phyloP scores from a whole-genome alignment of 2,329 filamentous ascomycete genomes.

The Aspergillus aculeatus region DNA sequence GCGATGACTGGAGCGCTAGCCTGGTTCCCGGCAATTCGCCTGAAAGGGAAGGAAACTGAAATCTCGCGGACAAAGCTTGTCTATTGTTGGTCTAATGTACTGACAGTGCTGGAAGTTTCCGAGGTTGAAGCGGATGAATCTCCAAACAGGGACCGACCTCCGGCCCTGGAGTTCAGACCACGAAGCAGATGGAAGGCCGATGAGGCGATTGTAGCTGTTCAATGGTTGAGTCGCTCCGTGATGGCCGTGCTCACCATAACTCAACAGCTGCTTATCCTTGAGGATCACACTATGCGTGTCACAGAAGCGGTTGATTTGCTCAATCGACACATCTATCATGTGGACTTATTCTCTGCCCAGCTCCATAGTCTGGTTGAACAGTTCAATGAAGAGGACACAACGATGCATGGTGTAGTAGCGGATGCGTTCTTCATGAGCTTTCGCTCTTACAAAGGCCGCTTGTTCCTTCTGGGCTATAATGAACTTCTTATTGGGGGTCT shows the following conservation, averaged over 20 bases:
- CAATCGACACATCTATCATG: conserved; percentile 87
- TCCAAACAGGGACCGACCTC: conserved; percentile 72
- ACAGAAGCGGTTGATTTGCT: conserved; percentile 93
- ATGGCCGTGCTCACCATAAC: conserved; percentile 90
- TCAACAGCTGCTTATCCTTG: conserved; percentile 86
- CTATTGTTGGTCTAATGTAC: conserved; percentile 98
- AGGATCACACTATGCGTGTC: conserved; percentile 83
- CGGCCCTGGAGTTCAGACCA: conserved; percentile 74
- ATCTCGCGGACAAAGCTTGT: conserved; percentile 77
- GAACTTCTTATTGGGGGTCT: conserved; percentile 86
- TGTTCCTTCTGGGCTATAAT: conserved; percentile 92
- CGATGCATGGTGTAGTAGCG: conserved; percentile 92
- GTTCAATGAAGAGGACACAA: conserved; percentile 78
- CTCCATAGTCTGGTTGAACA: conserved; percentile 82
- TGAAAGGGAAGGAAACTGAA: conserved; percentile 71
- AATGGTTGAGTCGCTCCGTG: conserved; percentile 94
- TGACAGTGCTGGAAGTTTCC: conserved; percentile 87
- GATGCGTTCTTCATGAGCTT: conserved; percentile 99
- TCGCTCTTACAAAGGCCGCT: conserved; percentile 86
- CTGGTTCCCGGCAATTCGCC: conserved; percentile 94
- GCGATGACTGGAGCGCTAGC: conserved; percentile 90
- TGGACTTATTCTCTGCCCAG: conserved; percentile 85
- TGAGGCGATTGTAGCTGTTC: conserved; percentile 91
- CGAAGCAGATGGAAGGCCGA: conserved; percentile 90
- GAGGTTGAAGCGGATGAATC: conserved; percentile 59